A percentile compares a stretch with the other conserved stretches of the same genome.
Evolutionary conservation across 2,329 filamentous ascomycete species (phyloP).

Genomic region (Geosmithia flava): DNA sequence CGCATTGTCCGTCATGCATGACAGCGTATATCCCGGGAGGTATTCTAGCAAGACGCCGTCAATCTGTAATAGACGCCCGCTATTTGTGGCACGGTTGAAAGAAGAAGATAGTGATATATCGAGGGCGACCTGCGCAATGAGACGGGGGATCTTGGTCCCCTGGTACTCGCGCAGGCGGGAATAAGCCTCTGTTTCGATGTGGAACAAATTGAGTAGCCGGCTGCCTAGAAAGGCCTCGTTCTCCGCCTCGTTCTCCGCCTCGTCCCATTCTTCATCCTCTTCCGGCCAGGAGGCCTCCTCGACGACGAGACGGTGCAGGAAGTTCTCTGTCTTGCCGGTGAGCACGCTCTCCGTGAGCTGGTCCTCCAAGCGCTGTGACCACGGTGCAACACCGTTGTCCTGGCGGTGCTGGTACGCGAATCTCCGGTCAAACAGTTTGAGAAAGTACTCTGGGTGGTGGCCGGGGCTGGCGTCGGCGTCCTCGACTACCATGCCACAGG

Average conservation of each 20-base stretch:
- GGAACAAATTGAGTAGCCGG: background rate
- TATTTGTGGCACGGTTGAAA: background rate
- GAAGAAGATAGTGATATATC: background rate
- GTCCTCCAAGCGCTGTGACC: slow-evolving; percentile 1
- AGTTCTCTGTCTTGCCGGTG: background rate
- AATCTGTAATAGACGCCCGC: background rate
- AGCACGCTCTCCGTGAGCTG: background rate
- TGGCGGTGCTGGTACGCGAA: slow-evolving; percentile 6
- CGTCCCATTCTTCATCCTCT: background rate
- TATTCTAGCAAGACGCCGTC: background rate
- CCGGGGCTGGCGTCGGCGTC: background rate
- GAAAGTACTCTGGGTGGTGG: slow-evolving; percentile 4
- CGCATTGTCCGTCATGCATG: background rate
- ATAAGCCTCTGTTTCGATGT: background rate
- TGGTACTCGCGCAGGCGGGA: background rate
- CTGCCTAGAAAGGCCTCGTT: background rate
- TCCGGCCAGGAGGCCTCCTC: background rate
- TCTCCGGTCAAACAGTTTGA: slow-evolving; percentile 11
- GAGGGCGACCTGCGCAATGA: background rate
- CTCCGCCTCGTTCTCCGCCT: background rate
- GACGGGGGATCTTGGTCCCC: background rate
- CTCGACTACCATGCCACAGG: slow-evolving; percentile 10
- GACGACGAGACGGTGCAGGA: background rate
- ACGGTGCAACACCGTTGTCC: slow-evolving; percentile 5
- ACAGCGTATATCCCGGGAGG: background rate